phyloP scores from a whole-genome alignment of 2,329 filamentous ascomycete genomes.

The Pseudophaeomoniella oleicola region DNA sequence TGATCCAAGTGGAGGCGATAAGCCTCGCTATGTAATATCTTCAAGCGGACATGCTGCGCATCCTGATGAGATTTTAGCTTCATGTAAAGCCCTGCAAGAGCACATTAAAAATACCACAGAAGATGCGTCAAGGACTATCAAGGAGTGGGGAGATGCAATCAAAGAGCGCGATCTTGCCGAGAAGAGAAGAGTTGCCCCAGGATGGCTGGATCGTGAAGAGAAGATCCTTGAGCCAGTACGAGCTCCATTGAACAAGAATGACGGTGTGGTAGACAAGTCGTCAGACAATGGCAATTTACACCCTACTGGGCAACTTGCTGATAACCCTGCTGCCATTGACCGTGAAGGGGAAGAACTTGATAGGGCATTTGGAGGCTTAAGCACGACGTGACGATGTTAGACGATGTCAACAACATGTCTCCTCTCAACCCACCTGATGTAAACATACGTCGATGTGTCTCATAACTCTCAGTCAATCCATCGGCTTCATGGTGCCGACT shows the following conservation, averaged over 20 bases:
- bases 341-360: constrained; percentile 38
- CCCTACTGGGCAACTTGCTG: constrained; percentile 20
- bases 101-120: constrained; percentile 57
- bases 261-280: not conserved
- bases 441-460: not conserved
- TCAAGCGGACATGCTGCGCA: constrained; percentile 68
- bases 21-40: constrained; percentile 62
- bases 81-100: constrained; percentile 62
- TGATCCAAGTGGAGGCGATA: constrained; percentile 31
- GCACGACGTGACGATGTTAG: constrained; percentile 23
- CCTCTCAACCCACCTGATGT: not conserved
- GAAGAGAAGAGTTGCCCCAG: constrained; percentile 48
- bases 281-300: constrained; percentile 10
- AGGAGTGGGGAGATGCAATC: constrained; percentile 53
- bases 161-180: constrained; percentile 45
- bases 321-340: constrained; percentile 16
- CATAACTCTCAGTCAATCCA: too few species aligned
- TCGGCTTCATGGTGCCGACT: too few species aligned
- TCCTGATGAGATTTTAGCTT: constrained; percentile 70
- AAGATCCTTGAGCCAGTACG: constrained; percentile 41
- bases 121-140: constrained; percentile 53
- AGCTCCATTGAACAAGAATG: constrained; percentile 4
- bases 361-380: constrained; percentile 35
- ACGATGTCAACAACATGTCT: not conserved
- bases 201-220: constrained; percentile 49